These are phyloP conservation scores for Phyllosticta citriasiana DNA, from an alignment of 2,329 filamentous ascomycete genomes.

Conservation along the genomic window DNA sequence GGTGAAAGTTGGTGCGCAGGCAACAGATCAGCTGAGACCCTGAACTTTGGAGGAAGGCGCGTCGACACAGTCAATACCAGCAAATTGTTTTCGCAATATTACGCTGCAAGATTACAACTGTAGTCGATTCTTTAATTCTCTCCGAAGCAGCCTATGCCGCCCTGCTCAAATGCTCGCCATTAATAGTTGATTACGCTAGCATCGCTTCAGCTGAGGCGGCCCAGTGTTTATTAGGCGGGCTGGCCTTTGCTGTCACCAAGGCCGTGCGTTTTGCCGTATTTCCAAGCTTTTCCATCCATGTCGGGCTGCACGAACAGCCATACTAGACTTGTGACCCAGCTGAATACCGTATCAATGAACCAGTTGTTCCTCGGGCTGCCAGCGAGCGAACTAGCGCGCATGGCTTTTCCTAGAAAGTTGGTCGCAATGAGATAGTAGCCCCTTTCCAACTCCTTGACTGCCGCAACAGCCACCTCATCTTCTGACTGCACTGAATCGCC, in stretches of 20 bases:
- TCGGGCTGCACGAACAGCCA: slow-evolving; percentile 50
- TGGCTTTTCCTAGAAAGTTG: slow-evolving; percentile 58
- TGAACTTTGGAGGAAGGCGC: no score
- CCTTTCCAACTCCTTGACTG: slow-evolving; percentile 65
- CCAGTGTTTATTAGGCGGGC: not conserved
- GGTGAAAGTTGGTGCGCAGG: no score
- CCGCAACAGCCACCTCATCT: slow-evolving; percentile 60
- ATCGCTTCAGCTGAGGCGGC: not conserved
- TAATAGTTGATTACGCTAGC: not conserved
- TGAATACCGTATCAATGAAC: slow-evolving; percentile 44
- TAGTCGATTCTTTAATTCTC: no score
- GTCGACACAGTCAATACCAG: no score
- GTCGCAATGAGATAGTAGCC: slow-evolving; percentile 75
- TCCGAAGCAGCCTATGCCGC: no score
- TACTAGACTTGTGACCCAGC: slow-evolving; percentile 43
- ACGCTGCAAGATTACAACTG: no score
- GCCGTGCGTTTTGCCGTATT: slow-evolving; percentile 48
- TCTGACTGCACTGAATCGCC: slow-evolving; percentile 72
- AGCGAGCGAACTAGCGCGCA: slow-evolving; percentile 52
- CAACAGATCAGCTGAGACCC: no score
- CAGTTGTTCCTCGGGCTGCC: slow-evolving; percentile 44
- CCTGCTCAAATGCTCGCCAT: no score
- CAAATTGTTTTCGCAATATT: no score
- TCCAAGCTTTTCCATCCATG: slow-evolving; percentile 46
- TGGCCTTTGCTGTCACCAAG: not conserved